Base-by-base conservation (phyloP, 495 filamentous ascomycete genomes). In the Talaromyces adpressus region DNA sequence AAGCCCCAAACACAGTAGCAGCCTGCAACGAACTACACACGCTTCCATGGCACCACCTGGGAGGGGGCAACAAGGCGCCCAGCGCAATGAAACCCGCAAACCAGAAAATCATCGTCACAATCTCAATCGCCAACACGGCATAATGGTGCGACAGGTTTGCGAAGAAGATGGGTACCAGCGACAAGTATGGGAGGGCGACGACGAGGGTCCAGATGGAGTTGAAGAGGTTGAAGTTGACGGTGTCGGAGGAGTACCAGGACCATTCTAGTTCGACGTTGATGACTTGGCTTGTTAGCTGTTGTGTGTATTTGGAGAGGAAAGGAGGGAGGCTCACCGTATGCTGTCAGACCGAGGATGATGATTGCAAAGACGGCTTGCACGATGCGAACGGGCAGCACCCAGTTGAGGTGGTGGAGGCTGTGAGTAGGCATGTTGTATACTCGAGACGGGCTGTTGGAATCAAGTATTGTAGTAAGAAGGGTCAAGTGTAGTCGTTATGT, bases 71-170 rank as follows among this genome's bases (percentile, higher is more conserved):
- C 62, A 80, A 78, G 4, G 84, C 86, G 2, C 86, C 90, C 2
- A 91, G 69, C 0, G 90, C 90, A 70, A 95, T 86, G 64, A 89
- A 89, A 27, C 90, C 91, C 0, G 87, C 86, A 71, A 96, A 92
- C 92, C 92, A 95, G 79, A 93, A 92, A 41, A 93, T 81, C 79
- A 85, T 87, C n/a, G 91, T 92, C 12, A 93, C 54, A 52, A 75
- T 75, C 65, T 93, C 89, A 32, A 89, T 75, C n/a, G 67, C 85
- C 8, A 90, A 79, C 4, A 92, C 81, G 41, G 75, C 82, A 29
- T 84, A 79, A n/a, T 78, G 82, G 73, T 89, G 84, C 62, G 82
- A 81, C 14, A 85, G 64, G 52, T 72, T 75, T 1, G 85, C 79
- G 68, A 84, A 79, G 71, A 83, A 85, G 29, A 81, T 72, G 0